Evolutionary conservation across 768 basidiomycete species (phyloP), one percentile per base, ranked within the genome.

Genomic region (Chalciporus piperatus): DNA sequence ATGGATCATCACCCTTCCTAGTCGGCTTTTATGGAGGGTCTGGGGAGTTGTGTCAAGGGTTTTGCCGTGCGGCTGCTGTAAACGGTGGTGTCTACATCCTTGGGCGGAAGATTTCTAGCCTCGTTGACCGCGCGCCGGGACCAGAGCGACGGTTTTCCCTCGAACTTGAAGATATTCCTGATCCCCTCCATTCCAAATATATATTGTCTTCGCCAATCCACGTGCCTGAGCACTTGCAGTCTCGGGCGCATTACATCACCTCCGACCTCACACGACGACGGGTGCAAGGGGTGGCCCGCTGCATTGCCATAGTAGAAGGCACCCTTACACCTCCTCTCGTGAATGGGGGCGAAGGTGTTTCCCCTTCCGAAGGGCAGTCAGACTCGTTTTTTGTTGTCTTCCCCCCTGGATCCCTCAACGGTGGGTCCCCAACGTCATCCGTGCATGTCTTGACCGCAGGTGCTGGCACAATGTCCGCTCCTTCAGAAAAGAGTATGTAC

Each of bases 11-110:
- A 0, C 84, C 94, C 2, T 98, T 93, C 72, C 80, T 98, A 14
- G 76, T 98, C n/a, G 92, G 92, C 0, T 92, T 97, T 59, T 98
- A 97, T 65, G 96, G 96, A 16, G 91, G 93, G 17, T 76, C 87
- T 0, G 96, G 96, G 5, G 96, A 98, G 62, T 83, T 98, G 11
- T 80, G 89, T 0, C 96, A 98, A 69, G 95, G 94, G 2, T 98
- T 89, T 61, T 86, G 83, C 63, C 90, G 94, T 14, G 82, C 88
- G 19, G 77, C 92, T 13, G 96, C 96, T 3, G 95, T 98, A 28
- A 75, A 74, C 43, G 87, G 89, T 16, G 81, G 74, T 0, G 82
- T 84, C 11, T 92, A 91, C 62, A 83, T 92, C 52, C 76, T 92
- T 4, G 85, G 84, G 22, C 76, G 80, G 41, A 57, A 50, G 30